Evolutionary conservation across 306 rosid species (phyloP), one percentile per base, ranked within the genome.

Genomic region (Malus orientalis): DNA sequence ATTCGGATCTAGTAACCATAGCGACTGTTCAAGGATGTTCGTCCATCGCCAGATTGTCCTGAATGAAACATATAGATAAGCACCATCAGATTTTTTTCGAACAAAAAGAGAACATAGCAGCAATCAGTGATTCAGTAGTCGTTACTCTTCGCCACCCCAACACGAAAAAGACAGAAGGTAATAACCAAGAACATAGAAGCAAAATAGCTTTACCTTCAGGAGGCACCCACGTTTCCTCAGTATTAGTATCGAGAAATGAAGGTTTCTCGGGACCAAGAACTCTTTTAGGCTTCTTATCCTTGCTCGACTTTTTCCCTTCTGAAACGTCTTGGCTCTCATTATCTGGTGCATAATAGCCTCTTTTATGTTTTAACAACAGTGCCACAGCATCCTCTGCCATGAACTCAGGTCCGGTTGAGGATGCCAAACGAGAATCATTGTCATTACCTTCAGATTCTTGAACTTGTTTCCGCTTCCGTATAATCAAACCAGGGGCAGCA

Each of bases 11-110:
- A 94, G 83, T 95, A 95, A 76, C 99, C 99, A 74, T 60, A 90
- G 47, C 85, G 91, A 61, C 91, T 92, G 44, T 95, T 95, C 83
- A 95, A 79, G 33, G 97, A 76, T 7, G 97, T 92, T 57, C 97
- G 81, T 69, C 98, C 98, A 75, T 95, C 97, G 4, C 96, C 98
- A 11, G 98, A 86, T 92, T 95, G 97, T 44, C 99, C 99, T 95
- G 97, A 87, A 80, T 47, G 63, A 60, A 79, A 67, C 63, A 75
- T 3, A 75, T 33, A 45, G 71, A 79, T 61, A 61, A 55, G 6
- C 16, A 60, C 14, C 18, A 40, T 42, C 38, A 69, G 69, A 25
- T 30, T 59, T 42, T 42, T 73, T 42, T 14, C 20, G 45, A 61
- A 60, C 22, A 4, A 60, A 49, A 2, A 20, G 18, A 32, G 5